A percentile compares a stretch with the other conserved stretches of the same genome.
phyloP scores from a whole-genome alignment of 768 basidiomycete species.

The Tylopilus rubrobrunneus region DNA sequence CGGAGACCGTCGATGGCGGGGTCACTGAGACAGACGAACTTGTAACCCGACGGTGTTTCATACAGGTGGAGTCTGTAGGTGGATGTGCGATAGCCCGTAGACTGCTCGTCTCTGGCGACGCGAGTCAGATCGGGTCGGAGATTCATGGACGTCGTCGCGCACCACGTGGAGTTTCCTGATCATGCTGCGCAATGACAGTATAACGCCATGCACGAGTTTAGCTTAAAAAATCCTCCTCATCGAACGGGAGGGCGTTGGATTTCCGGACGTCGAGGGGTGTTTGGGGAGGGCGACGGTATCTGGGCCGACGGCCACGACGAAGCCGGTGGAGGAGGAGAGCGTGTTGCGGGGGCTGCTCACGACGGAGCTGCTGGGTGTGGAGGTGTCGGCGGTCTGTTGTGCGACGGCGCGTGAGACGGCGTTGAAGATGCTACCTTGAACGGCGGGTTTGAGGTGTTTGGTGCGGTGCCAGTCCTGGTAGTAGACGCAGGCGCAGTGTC shows the following conservation, averaged over 20 bases:
- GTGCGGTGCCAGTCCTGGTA: constrained; percentile 95
- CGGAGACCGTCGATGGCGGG: constrained; percentile 79
- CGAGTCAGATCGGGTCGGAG: not conserved
- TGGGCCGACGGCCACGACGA: constrained; percentile 59
- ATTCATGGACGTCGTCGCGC: constrained; percentile 29
- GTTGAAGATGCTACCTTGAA: constrained; percentile 68
- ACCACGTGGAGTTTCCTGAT: constrained; percentile 87
- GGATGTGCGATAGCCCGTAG: constrained; percentile 87
- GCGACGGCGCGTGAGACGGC: constrained; percentile 75
- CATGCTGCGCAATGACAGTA: constrained; percentile 90
- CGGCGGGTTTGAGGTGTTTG: constrained; percentile 66
- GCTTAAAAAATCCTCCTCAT: constrained; percentile 98
- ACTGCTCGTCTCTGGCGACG: constrained; percentile 74
- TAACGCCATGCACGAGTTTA: constrained; percentile 95
- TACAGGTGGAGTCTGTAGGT: constrained; percentile 91
- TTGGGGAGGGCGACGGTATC: constrained; percentile 34
- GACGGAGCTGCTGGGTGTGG: constrained; percentile 33
- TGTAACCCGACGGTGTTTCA: constrained; percentile 89
- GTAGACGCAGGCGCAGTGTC: constrained; percentile 90
- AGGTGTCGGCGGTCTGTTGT: constrained; percentile 28
- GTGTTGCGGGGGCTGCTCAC: constrained; percentile 64
- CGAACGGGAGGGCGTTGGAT: constrained; percentile 72
- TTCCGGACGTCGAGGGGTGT: constrained; percentile 17
- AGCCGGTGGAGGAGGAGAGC: constrained; percentile 57
- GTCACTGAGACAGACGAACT: constrained; percentile 92